These are phyloP conservation scores for Cyberlindnera amylophila DNA, from an alignment of 805 yeast species.

Conservation along the genomic window DNA sequence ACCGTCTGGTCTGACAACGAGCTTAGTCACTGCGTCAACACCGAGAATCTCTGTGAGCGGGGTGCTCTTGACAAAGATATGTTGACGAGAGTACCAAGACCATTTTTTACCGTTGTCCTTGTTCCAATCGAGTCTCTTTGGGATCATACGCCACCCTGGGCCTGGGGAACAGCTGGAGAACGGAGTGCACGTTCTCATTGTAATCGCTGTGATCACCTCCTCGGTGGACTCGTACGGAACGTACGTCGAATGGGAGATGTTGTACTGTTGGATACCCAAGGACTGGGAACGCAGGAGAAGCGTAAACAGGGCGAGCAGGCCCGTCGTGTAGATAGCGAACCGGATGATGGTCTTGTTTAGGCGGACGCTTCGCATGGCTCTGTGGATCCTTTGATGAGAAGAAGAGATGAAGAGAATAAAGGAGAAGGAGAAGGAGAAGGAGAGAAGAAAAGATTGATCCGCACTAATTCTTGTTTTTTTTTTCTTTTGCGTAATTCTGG, in stretches of 20 bases:
- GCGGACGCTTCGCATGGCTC: not conserved
- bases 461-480: too few relatives aligned
- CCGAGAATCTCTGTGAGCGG: conserved; percentile 8
- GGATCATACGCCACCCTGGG: conserved; percentile 8
- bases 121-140: conserved; percentile 14
- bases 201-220: conserved; percentile 12
- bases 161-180: conserved; percentile 7
- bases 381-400: not conserved
- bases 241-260: not conserved
- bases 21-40: conserved; percentile 5
- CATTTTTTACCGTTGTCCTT: conserved; percentile 5
- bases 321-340: conserved; percentile 1
- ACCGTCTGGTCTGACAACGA: conserved; percentile 6
- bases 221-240: conserved; percentile 6
- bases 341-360: conserved; percentile 6
- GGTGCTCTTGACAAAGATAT: conserved; percentile 13
- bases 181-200: conserved; percentile 3
- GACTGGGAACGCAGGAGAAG: not conserved
- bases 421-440: not conserved
- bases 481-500: too few relatives aligned
- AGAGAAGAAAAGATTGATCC: too few relatives aligned
- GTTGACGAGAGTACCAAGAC: conserved; percentile 14
- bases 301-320: not conserved
- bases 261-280: not conserved
- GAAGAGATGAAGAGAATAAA: not conserved